Evolutionary conservation across 1,284 basidiomycete species (phyloP).

Genomic region (Rhodofomes roseus): DNA sequence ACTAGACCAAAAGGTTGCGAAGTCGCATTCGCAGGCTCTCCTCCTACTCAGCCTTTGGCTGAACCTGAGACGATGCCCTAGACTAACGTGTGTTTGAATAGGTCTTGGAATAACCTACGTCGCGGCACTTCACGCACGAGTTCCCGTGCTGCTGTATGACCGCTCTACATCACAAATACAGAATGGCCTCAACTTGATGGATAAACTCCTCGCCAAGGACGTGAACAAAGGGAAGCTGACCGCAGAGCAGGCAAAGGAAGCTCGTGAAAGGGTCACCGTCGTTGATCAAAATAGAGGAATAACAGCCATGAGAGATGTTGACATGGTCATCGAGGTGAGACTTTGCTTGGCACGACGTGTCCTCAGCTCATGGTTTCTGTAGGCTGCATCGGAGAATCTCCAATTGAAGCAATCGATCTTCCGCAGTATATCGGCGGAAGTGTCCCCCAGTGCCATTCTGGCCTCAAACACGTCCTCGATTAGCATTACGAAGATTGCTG

Average conservation of each 20-base stretch:
- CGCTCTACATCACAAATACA: constrained; percentile 52
- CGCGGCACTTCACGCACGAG: constrained; percentile 73
- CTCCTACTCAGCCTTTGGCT: not conserved
- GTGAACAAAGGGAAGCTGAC: constrained; percentile 82
- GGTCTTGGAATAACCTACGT: constrained; percentile 84
- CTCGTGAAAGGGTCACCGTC: constrained; percentile 59
- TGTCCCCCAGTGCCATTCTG: constrained; percentile 77
- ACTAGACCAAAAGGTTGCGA: too few relatives aligned
- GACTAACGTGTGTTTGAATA: constrained; percentile 8
- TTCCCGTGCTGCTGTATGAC: constrained; percentile 76
- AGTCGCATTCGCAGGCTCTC: not conserved
- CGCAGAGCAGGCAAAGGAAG: constrained; percentile 70
- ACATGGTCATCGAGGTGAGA: constrained; percentile 85
- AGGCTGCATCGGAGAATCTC: constrained; percentile 91
- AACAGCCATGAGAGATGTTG: constrained; percentile 66
- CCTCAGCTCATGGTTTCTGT: constrained; percentile 1
- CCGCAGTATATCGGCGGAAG: constrained; percentile 59
- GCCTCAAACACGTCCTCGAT: constrained; percentile 95
- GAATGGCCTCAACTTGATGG: constrained; percentile 71
- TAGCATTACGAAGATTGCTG: constrained; percentile 91
- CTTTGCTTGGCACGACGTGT: not conserved
- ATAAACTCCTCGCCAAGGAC: constrained; percentile 85
- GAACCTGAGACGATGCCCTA: not conserved
- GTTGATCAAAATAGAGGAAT: constrained; percentile 47
- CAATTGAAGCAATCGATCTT: constrained; percentile 82